Base-by-base conservation (phyloP, 345 rosid species). In the Lepidium aucheri region DNA sequence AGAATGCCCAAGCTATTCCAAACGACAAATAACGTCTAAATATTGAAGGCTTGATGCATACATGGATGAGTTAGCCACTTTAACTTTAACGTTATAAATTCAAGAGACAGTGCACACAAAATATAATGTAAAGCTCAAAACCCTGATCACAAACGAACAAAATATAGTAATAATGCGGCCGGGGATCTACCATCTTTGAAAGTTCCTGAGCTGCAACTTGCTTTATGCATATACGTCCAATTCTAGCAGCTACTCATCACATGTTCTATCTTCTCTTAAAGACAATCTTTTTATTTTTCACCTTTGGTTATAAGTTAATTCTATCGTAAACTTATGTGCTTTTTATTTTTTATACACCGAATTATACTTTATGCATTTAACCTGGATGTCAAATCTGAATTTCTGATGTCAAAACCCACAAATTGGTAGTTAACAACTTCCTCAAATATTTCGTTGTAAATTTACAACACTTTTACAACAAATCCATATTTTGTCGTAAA, bases 121-220 rank as follows among this genome's bases (percentile, higher is more conserved):
- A 12, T 10, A 16, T 28, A 28, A 32, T 30, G 33, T 40, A 16
- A 43, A 51, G 10, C 32, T 43, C 54, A 55, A 34, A 35, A 67
- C 24, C 2, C 9, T 55, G 49, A 67, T 46, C 72, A 67, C n/a
- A 56, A 67, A 22, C 22, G 36, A 57, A 67, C 72, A 57, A 67
- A 45, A 24, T 0, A 36, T 15, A 55, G 41, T 15, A 10, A 7
- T 34, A 14, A 56, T 43, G 56, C 56, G 4, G 7, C 32, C 32
- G 32, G 47, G 11, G 56, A 36, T 56, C 45, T 35, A 47, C 24
- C 63, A 44, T 39, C 39, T 68, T 36, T 55, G 60, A 55, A 55
- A 35, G 30, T 55, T 55, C 60, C 57, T 67, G 45, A 67, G 56
- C 57, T 46, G 38, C 65, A 57, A 46, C 65, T 68, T 68, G 72